Evolutionary conservation across 2,329 filamentous ascomycete genomes (phyloP), one percentile per base, ranked within the genome.

Genomic region (Botrytis deweyae): DNA sequence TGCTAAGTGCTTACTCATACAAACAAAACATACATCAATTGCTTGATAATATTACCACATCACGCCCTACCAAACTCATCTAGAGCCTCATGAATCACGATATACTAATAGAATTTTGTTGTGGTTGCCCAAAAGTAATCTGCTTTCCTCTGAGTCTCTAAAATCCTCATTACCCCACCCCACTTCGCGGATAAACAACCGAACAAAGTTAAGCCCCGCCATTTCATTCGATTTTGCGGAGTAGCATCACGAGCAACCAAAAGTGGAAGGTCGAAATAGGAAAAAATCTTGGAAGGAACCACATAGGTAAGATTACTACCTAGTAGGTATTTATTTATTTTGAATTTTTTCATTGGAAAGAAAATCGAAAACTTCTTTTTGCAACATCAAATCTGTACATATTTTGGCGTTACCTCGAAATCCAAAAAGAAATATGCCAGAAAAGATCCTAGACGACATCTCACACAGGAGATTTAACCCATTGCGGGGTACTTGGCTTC

Each of bases 401-500:
- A 40, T 40, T 63, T 63, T 40, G 61, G 22, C 16, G 22, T 63
- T 18, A n/a, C 61, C 61, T 40, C 18, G 52, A 40, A 40, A 40
- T 63, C 61, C 10, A 9, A 40, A 40, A 63, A 40, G 36, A 25
- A 63, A 59, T 59, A 95, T 94, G 92, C 88, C 89, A 14, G 91
- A 92, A 81, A 87, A 89, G 77, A 90, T 95, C 68, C 90, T 99
- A 69, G 91, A 98, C 86, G 95, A 99, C 83, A 98, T 99, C 80
- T 97, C 96, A 61, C 96, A 99, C 82, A 88, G 96, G 80, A 92
- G 96, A 82, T 98, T 92, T 83, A 99, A 99, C 82, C 93, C 94
- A 71, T 87, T 99, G 76, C 92, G 93, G 77, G 94, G 93, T 75
- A 94, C 92, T 76, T 97, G 95, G 92, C 88, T 99, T 75, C 88